These are phyloP conservation scores for Colletotrichum tamarilloi DNA, from an alignment of 2,329 filamentous ascomycete genomes.

Conservation along the genomic window DNA sequence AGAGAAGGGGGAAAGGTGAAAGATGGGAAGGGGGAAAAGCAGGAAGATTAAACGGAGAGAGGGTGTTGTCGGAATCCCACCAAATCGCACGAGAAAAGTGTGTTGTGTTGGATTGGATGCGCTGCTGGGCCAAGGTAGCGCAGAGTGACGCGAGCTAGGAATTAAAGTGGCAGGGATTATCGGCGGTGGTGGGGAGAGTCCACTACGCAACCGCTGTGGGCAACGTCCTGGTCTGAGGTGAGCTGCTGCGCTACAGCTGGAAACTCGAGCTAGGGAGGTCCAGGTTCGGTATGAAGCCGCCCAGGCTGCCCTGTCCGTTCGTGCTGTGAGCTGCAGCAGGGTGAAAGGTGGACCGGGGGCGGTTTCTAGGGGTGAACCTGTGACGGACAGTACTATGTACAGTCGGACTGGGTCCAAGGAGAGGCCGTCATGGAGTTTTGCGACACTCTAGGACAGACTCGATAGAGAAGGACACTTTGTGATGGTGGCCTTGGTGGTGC, in stretches of 20 bases:
- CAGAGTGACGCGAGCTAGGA: constrained; percentile 31
- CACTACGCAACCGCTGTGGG: constrained; percentile 23
- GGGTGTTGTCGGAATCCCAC: constrained; percentile 27
- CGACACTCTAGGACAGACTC: not conserved
- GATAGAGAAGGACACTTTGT: not conserved
- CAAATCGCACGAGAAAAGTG: constrained; percentile 28
- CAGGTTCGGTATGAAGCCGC: not conserved
- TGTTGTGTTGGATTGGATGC: constrained; percentile 30
- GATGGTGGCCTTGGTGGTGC: not conserved
- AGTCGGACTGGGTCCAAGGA: constrained; percentile 15
- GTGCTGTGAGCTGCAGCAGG: constrained; percentile 9
- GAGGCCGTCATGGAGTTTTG: constrained; percentile 6
- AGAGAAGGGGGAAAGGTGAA: not conserved
- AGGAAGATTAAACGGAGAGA: constrained; percentile 10
- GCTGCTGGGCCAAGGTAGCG: constrained; percentile 18
- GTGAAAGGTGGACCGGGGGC: constrained; percentile 5
- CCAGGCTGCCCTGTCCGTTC: not conserved
- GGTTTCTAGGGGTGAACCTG: constrained; percentile 22
- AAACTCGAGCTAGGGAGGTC: not conserved
- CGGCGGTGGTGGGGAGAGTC: constrained; percentile 3
- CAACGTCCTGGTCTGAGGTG: not conserved
- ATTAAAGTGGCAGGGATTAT: constrained; percentile 28
- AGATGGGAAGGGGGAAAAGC: not conserved
- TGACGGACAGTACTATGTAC: constrained; percentile 11
- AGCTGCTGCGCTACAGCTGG: constrained; percentile 1